phyloP scores from a whole-genome alignment of 129 eudicot species.

The Lactuca sativa region DNA sequence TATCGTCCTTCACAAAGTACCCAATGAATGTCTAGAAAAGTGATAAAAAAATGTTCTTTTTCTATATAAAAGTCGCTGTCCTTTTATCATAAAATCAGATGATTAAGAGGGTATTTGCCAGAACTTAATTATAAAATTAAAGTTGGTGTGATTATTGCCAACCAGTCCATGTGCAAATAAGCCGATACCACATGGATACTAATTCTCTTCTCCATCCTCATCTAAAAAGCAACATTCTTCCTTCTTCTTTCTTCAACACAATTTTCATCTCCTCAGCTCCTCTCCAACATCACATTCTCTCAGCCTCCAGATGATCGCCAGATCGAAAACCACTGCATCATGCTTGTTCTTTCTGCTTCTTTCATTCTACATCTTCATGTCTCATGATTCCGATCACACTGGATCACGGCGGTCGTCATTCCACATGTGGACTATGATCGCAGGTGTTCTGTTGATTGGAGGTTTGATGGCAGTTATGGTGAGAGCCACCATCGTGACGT shows the following conservation, averaged over 20 bases:
- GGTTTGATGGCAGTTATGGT: slow-evolving; percentile 42
- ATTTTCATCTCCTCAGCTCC: slow-evolving; percentile 3
- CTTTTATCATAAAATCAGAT: slow-evolving; percentile 5
- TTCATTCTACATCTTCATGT: slow-evolving; percentile 18
- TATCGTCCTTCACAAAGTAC: neutral
- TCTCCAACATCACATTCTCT: neutral
- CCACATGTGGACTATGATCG: slow-evolving; percentile 17
- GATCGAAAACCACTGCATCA: slow-evolving; percentile 17
- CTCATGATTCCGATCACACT: neutral
- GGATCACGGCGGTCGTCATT: slow-evolving; percentile 24
- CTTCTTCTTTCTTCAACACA: neutral
- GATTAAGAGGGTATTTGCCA: neutral
- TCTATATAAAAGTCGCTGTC: neutral
- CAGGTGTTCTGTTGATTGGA: slow-evolving; percentile 23
- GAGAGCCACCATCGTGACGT: slow-evolving; percentile 63
- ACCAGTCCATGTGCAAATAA: slow-evolving; percentile 38
- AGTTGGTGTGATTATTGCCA: slow-evolving; percentile 31
- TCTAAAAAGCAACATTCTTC: slow-evolving; percentile 27
- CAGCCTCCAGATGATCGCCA: slow-evolving; percentile 13
- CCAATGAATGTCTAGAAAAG: neutral
- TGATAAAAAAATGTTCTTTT: neutral
- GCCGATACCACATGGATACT: slow-evolving; percentile 23
- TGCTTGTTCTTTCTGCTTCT: slow-evolving; percentile 19
- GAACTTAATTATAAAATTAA: slow-evolving; percentile 9
- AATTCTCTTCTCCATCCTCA: slow-evolving; percentile 16